A percentile compares a stretch with the other conserved stretches of the same genome.
Conservation (phyloP, 768 basidiomycete species). For the Pseudohyphozyma bogoriensis region DNA sequence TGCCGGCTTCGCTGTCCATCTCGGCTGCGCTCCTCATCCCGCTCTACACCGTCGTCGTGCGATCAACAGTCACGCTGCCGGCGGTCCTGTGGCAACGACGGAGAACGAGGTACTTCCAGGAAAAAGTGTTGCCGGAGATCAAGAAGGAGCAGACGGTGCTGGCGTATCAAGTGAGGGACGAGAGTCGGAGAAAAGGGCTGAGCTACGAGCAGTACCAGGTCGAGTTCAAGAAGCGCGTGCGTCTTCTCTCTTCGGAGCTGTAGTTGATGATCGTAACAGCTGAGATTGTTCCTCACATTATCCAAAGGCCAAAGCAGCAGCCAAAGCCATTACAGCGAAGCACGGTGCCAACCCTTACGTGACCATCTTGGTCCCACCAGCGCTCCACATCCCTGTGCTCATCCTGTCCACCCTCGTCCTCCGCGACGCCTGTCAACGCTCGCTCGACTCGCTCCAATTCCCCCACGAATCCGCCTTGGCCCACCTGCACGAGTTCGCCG, state of each 20-base stretch:
- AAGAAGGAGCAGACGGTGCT: constrained; percentile 31
- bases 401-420: constrained; percentile 36
- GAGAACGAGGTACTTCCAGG: constrained; percentile 29
- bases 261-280: no score
- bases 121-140: constrained; percentile 36
- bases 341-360: constrained; percentile 36
- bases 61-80: constrained; percentile 37
- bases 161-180: constrained; percentile 31
- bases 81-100: constrained; percentile 37
- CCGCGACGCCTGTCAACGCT: constrained; percentile 32
- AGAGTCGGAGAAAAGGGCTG: constrained; percentile 34
- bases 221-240: constrained; percentile 34
- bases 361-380: constrained; percentile 36
- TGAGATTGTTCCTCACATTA: neutral
- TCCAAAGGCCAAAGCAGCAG: constrained; percentile 17
- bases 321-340: constrained; percentile 11
- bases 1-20: constrained; percentile 30
- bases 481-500: constrained; percentile 27
- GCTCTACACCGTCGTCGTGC: constrained; percentile 35
- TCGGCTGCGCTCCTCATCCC: constrained; percentile 36
- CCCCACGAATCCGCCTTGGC: constrained; percentile 6
- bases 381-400: constrained; percentile 39
- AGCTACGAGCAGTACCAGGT: constrained; percentile 36
- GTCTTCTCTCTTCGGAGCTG: constrained; percentile 6
- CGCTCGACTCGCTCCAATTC: constrained; percentile 7